Evolutionary conservation across 129 eudicot genomes (phyloP).

Genomic region (Apium graveolens): DNA sequence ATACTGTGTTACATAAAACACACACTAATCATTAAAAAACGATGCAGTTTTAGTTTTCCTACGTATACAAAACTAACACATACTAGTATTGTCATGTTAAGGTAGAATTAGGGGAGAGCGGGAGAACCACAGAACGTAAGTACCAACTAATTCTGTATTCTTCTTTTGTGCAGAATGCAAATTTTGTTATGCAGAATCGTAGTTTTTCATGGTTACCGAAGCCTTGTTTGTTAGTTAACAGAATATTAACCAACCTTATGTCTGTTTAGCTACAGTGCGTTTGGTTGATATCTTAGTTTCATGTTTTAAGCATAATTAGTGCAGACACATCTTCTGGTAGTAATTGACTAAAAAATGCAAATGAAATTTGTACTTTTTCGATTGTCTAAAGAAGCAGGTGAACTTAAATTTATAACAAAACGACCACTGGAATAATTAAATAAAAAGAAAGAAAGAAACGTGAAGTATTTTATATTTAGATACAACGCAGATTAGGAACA

Average conservation of each 20-base stretch:
- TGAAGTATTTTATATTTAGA: background rate
- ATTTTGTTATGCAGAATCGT: background rate
- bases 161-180: background rate
- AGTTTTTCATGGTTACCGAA: background rate
- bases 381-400: background rate
- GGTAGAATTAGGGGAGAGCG: background rate
- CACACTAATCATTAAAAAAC: background rate
- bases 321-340: background rate
- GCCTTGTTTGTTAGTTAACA: background rate
- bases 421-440: background rate
- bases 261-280: background rate
- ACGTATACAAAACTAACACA: background rate
- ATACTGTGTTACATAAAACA: conserved; percentile 26
- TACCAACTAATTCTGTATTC: background rate
- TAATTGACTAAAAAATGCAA: background rate
- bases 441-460: background rate
- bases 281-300: background rate
- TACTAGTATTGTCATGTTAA: background rate
- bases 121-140: background rate
- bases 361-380: background rate
- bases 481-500: background rate
- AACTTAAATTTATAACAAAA: background rate
- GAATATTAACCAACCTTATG: background rate
- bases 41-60: background rate
- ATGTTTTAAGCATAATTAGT: background rate